Evolutionary conservation across 164 flowering plant species (phyloP).

Genomic region (grape (Vitis vinifera)): ASM3070453v1 NC_081810.1:358001-358500

Average conservation of each 20-base stretch:
- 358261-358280: constrained; percentile 34
- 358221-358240: constrained; percentile 37
- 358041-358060: constrained; percentile 57
- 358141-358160: constrained; percentile 63
- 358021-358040: constrained; percentile 63
- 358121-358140: constrained; percentile 62
- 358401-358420: constrained; percentile 34
- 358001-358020: constrained; percentile 62
- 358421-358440: constrained; percentile 46
- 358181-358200: constrained; percentile 55
- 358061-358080: constrained; percentile 49
- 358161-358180: constrained; percentile 56
- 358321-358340: constrained; percentile 24
- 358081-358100: constrained; percentile 22
- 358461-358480: constrained; percentile 24
- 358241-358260: constrained; percentile 23
- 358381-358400: constrained; percentile 37
- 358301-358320: constrained; percentile 13
- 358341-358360: constrained; percentile 36
- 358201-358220: constrained; percentile 31
- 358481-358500: constrained; percentile 18
- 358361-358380: constrained; percentile 37
- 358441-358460: constrained; percentile 36
- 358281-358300: constrained; percentile 32
- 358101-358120: constrained; percentile 32